These are phyloP conservation scores for Penicillium bialowiezense DNA, from an alignment of 495 filamentous ascomycete species.

Conservation along the genomic window DNA sequence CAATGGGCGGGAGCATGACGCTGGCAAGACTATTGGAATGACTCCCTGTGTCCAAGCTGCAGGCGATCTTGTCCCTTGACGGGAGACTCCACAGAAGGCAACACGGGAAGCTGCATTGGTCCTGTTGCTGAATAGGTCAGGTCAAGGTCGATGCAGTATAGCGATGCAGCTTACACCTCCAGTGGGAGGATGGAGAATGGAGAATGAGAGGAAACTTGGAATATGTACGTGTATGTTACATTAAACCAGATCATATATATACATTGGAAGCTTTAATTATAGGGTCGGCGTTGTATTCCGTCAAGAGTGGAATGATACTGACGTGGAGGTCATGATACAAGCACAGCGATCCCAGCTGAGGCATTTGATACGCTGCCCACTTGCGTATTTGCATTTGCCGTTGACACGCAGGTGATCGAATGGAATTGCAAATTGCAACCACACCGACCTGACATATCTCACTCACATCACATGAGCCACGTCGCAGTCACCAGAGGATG, in stretches of 20 bases:
- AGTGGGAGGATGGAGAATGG: background rate
- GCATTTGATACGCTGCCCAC: too few relatives aligned
- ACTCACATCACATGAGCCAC: background rate
- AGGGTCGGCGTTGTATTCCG: background rate
- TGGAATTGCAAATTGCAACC: constrained; percentile 7
- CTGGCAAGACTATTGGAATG: constrained; percentile 7
- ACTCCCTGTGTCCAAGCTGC: constrained; percentile 7
- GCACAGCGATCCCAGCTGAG: too few relatives aligned
- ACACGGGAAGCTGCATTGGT: constrained; percentile 11
- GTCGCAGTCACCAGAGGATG: too few relatives aligned
- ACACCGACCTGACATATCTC: background rate
- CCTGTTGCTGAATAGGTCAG: background rate
- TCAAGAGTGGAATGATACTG: too few relatives aligned
- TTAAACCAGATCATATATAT: background rate
- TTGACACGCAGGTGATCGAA: background rate
- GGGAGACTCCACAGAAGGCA: background rate
- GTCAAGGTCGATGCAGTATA: background rate
- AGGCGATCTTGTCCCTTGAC: constrained; percentile 4
- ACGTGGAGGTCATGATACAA: too few relatives aligned
- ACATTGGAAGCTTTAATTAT: background rate
- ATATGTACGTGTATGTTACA: background rate
- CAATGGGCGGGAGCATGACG: background rate
- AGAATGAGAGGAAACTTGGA: too few relatives aligned
- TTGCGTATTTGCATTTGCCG: too few relatives aligned
- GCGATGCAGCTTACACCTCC: background rate